Evolutionary conservation across 371 early-diverging fungal genomes (phyloP).

Genomic region (Capniomyces stellatus): DNA sequence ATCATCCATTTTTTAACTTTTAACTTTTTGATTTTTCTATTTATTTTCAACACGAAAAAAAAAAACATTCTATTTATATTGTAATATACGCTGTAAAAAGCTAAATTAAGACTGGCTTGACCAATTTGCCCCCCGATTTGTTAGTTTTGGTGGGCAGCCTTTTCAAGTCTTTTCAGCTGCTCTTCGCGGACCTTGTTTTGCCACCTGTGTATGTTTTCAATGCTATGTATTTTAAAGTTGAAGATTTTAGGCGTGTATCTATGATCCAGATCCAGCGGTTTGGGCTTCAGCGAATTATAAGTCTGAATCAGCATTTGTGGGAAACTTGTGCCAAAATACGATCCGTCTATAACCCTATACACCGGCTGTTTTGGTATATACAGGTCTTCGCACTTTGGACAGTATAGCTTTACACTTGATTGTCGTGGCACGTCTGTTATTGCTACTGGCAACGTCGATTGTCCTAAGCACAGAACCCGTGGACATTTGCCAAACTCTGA

Average conservation of each 20-base stretch:
- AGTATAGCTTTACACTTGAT: constrained; percentile 78
- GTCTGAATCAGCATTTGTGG: constrained; percentile 89
- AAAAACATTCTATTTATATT: neutral
- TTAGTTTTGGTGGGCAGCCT: neutral
- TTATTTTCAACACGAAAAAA: neutral
- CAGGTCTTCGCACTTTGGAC: constrained; percentile 83
- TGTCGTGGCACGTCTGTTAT: constrained; percentile 64
- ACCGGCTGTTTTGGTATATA: constrained; percentile 75
- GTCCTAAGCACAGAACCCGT: constrained; percentile 69
- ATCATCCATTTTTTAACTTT: neutral
- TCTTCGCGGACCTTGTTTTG: constrained; percentile 60
- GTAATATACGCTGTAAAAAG: neutral
- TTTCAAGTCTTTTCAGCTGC: neutral
- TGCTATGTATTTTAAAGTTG: constrained; percentile 63
- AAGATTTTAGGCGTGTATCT: constrained; percentile 88
- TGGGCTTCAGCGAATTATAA: constrained; percentile 67
- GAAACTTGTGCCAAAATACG: constrained; percentile 94
- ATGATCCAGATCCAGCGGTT: constrained; percentile 31
- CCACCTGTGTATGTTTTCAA: constrained; percentile 53
- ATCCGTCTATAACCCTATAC: constrained; percentile 79
- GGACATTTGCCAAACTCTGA: constrained; percentile 93
- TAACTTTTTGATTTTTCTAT: neutral
- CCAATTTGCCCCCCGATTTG: neutral
- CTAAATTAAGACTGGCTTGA: neutral
- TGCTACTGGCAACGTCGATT: constrained; percentile 75